Base-by-base conservation (phyloP, 2,329 filamentous ascomycete genomes). In the Ophiostoma australiae region DNA sequence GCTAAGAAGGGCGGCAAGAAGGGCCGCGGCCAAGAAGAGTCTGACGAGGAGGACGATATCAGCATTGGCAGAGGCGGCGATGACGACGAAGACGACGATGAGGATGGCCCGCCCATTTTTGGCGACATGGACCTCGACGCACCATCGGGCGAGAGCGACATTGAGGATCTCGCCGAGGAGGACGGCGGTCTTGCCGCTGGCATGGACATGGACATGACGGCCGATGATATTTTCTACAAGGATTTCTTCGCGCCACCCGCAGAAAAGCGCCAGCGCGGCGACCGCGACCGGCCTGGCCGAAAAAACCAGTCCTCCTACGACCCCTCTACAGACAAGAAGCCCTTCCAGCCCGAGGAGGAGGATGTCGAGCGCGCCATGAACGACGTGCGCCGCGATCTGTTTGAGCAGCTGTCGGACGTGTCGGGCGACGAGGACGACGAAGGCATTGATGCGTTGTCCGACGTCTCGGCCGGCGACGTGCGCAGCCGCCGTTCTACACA, bases 231-330 rank as follows among this genome's bases (percentile, higher is more conserved):
- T 76, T 93, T 90, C 81, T 98, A 97, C 80, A 89, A 90, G 73
- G 93, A 98, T 79, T 98, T 97, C 81, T 98, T 97, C 77, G 93
- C 91, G 2, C 92, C 92, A 11, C 94, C 94, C 13, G 86, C 90
- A 27, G 88, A 87, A 75, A 96, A 95, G 73, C 84, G 84, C 71
- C 95, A 95, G 73, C 84, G 84, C 71, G 88, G 85, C 76, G 87
- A 85, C 76, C 81, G 77, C 75, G 79, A 79, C 75, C 11, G 81
- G 79, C 69, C 79, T 76, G 39, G 80, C 79, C 73, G 87, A 13
- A 75, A 78, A 75, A 72, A 78, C 72, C 81, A 89, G 10, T 81
- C 85, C 10, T 85, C 89, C 35, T 31, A n/a, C 33, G 39, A 86
- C 84, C 27, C 91, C 94, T 61, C 83, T 52, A n/a, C 77, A 69